phyloP scores from a whole-genome alignment of 2,329 filamentous ascomycete genomes.

The Fusarium abutilonis region DNA sequence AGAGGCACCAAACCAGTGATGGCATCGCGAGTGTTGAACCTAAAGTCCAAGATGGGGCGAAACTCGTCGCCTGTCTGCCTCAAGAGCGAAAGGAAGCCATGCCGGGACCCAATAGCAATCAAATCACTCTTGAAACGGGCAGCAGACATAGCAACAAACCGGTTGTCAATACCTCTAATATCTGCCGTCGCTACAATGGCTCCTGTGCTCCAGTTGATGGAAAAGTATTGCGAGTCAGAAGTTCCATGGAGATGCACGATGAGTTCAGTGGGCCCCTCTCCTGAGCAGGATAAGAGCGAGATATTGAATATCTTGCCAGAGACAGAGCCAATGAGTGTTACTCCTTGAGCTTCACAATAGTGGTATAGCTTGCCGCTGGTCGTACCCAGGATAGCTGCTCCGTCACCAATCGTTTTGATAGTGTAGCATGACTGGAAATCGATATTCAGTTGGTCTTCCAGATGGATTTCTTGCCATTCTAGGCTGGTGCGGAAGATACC shows the following conservation, averaged over 20 bases:
- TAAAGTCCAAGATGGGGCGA: slow-evolving; percentile 47
- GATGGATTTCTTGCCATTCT: slow-evolving; percentile 56
- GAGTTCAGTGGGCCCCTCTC: slow-evolving; percentile 45
- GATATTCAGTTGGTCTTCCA: slow-evolving; percentile 48
- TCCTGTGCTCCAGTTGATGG: slow-evolving; percentile 49
- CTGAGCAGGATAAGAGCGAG: slow-evolving; percentile 50
- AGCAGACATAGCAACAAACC: slow-evolving; percentile 62
- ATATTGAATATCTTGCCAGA: slow-evolving; percentile 63
- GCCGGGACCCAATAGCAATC: slow-evolving; percentile 62
- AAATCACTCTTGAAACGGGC: slow-evolving; percentile 54
- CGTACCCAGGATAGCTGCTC: slow-evolving; percentile 60
- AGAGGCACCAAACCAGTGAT: slow-evolving; percentile 73
- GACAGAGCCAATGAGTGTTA: slow-evolving; percentile 53
- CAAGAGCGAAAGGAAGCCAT: slow-evolving; percentile 58
- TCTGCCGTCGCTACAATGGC: slow-evolving; percentile 44
- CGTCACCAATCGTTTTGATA: slow-evolving; percentile 53
- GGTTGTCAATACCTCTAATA: slow-evolving; percentile 55
- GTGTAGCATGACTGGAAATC: slow-evolving; percentile 61
- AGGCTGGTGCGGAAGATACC: slow-evolving; percentile 50
- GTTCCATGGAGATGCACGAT: slow-evolving; percentile 60
- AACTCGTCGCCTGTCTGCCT: slow-evolving; percentile 43
- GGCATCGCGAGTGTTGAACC: slow-evolving; percentile 64
- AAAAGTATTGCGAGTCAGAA: slow-evolving; percentile 56
- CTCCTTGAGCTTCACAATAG: slow-evolving; percentile 48
- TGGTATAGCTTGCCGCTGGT: slow-evolving; percentile 60